A percentile compares a stretch with the other conserved stretches of the same genome.
These are phyloP conservation scores for Phytophthora citrophthora DNA, from an alignment of 352 stramenopile species.

Conservation along the genomic window DNA sequence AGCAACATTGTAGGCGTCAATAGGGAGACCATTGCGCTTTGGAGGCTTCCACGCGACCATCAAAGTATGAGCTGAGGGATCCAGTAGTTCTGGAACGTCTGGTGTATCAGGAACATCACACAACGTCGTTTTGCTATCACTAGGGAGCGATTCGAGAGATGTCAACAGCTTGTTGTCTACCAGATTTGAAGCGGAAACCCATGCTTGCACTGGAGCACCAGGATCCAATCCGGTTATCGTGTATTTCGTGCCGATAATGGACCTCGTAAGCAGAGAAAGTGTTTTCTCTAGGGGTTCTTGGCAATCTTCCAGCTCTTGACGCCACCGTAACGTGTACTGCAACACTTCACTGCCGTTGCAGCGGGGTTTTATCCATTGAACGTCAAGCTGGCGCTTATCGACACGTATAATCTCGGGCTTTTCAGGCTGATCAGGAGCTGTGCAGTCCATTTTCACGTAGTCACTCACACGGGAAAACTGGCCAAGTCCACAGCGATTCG, in stretches of 20 bases:
- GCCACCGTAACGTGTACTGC: conserved; percentile 71
- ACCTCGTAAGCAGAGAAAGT: conserved; percentile 52
- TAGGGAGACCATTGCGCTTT: conserved; percentile 57
- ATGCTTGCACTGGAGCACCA: conserved; percentile 44
- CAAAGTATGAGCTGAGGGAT: conserved; percentile 50
- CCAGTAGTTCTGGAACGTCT: conserved; percentile 25
- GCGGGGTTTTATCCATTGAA: conserved; percentile 65
- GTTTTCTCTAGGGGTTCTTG: conserved; percentile 2
- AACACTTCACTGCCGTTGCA: conserved; percentile 76
- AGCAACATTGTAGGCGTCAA: conserved; percentile 51
- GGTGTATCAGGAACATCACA: conserved; percentile 58
- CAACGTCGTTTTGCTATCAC: conserved; percentile 40
- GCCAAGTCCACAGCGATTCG: conserved; percentile 69
- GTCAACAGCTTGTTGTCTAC: conserved; percentile 60
- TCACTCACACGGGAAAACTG: conserved; percentile 71
- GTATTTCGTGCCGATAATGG: conserved; percentile 57
- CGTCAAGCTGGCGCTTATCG: conserved; percentile 42
- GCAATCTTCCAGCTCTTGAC: conserved; percentile 29
- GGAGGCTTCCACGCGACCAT: conserved; percentile 43
- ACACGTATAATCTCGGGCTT: conserved; percentile 45
- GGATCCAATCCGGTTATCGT: conserved; percentile 47
- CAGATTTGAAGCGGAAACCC: conserved; percentile 67
- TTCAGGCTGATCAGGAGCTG: conserved; percentile 52
- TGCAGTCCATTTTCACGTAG: conserved; percentile 78
- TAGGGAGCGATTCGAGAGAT: conserved; percentile 53